A percentile compares a stretch with the other conserved stretches of the same genome.
Conservation (phyloP, 805 yeast species). For the Jamesozyma spencerorum region DNA sequence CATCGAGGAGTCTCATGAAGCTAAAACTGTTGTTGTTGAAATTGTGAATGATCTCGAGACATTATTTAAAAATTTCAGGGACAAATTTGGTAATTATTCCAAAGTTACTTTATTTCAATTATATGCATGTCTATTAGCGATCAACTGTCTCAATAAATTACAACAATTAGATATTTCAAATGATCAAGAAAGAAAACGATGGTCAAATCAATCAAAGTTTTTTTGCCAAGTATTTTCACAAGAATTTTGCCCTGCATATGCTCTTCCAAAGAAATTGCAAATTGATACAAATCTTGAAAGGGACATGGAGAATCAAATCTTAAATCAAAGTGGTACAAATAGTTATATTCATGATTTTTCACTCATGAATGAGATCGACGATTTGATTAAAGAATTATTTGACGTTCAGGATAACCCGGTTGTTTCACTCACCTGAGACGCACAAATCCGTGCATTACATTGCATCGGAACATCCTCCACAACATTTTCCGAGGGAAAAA, state of each 20-base stretch:
- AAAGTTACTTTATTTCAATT: constrained; percentile 26
- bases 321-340: constrained; percentile 23
- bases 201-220: constrained; percentile 15
- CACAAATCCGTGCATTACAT: too few relatives aligned
- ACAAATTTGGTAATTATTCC: constrained; percentile 17
- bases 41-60: constrained; percentile 24
- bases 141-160: constrained; percentile 22
- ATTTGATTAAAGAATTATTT: constrained; percentile 28
- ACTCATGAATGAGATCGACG: constrained; percentile 30
- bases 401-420: constrained; percentile 17
- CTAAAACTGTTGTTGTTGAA: constrained; percentile 23
- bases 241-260: constrained; percentile 20
- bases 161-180: constrained; percentile 4
- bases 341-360: constrained; percentile 29
- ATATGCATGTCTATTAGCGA: constrained; percentile 28
- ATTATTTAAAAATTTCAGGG: constrained; percentile 21
- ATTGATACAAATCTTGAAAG: constrained; percentile 18
- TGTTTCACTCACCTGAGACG: constrained; percentile 6
- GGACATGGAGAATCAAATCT: constrained; percentile 19
- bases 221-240: constrained; percentile 21
- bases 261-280: constrained; percentile 17
- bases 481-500: background rate
- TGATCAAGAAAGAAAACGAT: constrained; percentile 1
- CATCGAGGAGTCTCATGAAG: constrained; percentile 34
- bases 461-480: too few relatives aligned